Base-by-base conservation (phyloP, 106 monocot species). In the Allium sativum region DNA sequence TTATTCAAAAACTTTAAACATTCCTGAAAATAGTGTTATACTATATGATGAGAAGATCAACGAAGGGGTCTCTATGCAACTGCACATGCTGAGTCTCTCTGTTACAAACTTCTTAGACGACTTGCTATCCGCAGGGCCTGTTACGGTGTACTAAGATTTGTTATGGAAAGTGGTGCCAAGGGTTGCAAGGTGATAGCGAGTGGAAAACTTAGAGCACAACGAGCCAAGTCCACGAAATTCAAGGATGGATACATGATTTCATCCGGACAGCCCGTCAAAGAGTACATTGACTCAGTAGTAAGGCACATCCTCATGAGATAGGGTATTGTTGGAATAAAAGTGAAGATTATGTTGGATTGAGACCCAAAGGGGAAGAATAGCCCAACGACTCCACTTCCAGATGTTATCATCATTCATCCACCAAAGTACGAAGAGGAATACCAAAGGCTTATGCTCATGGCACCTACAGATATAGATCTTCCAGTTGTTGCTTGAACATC, bases 161-260 rank as follows among this genome's bases (percentile, higher is more conserved):
- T 85, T 46, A 90, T 90, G 85, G 90, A 90, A 61, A 90, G 77
- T 66, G 89, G 89, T 52, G 89, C 82, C 54, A 82, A 82, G 67
- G 84, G 89, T 18, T 90, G 89, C 19, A 84, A 85, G 82, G 45
- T 57, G 56, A 58, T 58, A 9, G 58, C 40, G 18, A 58, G 58
- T 21, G 58, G 58, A 21, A 58, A 58, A 19, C 18, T 58, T 6
- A 58, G 58, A 40, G 58, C 58, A 9, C 58, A 58, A 40, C 58
- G 58, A 22, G 58, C 58, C 20, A 58, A 58, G 14, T 58, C 58
- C 58, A 58, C 40, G 58, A 58, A 58, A 40, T 58, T 58, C 20
- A 58, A 58, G 58, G 58, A 58, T 58, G 58, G 58, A 14, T 58
- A 3, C 20, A 58, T 58, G 58, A 58, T 58, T 14, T 58, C 58